Conservation (phyloP, 345 rosid species). For the Populus euphratica region DNA sequence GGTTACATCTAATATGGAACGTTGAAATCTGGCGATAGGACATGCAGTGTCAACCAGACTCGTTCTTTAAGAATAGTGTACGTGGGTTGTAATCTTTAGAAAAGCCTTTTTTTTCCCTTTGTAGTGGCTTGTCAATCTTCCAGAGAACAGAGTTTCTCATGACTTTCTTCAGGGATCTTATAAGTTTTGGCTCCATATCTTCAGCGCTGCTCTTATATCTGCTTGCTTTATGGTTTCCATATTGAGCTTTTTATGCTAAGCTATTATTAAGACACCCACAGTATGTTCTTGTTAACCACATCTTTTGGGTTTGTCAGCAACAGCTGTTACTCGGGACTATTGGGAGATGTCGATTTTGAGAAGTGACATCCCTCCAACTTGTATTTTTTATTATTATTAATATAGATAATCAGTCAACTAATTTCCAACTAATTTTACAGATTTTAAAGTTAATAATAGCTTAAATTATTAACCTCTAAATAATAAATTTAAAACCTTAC, state of each 20-base stretch:
- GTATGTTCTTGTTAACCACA: constrained; percentile 11
- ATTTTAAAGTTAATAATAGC: too few relatives aligned
- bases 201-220: background rate
- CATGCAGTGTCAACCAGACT: background rate
- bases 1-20: background rate
- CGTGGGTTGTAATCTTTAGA: background rate
- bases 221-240: constrained; percentile 7
- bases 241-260: background rate
- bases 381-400: constrained; percentile 9
- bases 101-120: background rate
- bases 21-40: background rate
- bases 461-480: too few relatives aligned
- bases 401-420: too few relatives aligned
- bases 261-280: background rate
- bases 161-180: background rate
- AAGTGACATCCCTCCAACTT: constrained; percentile 44
- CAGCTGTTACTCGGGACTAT: constrained; percentile 48
- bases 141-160: background rate
- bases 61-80: background rate
- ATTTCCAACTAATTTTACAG: too few relatives aligned
- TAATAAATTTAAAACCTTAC: too few relatives aligned
- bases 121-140: background rate
- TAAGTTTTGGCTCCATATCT: background rate
- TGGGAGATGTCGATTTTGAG: constrained; percentile 63
- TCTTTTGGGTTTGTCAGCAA: constrained; percentile 44